phyloP scores from a whole-genome alignment of 345 rosid species.

The Cardamine resedifolia region DNA sequence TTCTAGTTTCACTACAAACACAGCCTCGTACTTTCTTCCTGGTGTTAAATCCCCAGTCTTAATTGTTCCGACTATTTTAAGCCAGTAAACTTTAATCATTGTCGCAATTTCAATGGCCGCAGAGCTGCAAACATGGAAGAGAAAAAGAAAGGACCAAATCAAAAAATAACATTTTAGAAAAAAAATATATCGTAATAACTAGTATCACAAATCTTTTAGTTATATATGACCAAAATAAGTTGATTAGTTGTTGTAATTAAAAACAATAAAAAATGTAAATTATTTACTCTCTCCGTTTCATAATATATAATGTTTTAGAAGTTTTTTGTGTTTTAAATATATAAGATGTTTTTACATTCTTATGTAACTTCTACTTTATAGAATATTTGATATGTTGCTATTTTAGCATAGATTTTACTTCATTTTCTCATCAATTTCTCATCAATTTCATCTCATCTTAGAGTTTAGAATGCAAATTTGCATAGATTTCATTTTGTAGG shows the following conservation, averaged over 20 bases:
- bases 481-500: no score
- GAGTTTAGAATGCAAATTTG: no score
- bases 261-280: no score
- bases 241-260: not conserved
- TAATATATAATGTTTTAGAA: no score
- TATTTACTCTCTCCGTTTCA: no score
- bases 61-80: slow-evolving; percentile 43
- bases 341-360: no score
- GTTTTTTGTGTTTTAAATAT: no score
- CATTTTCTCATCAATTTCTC: no score
- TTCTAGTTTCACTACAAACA: slow-evolving; percentile 42
- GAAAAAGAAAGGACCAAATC: not conserved
- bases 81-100: slow-evolving; percentile 47
- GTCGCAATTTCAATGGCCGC: slow-evolving; percentile 40
- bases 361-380: no score
- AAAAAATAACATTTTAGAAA: not conserved
- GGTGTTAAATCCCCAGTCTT: slow-evolving; percentile 47
- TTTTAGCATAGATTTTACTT: no score
- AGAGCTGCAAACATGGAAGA: not conserved
- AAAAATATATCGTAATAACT: not conserved
- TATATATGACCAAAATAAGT: not conserved
- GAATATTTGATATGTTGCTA: no score
- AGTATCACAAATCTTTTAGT: not conserved
- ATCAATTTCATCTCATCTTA: no score
- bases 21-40: slow-evolving; percentile 42